Evolutionary conservation across 1,139 yeast species (phyloP).

Genomic region (Yamadazyma diospyri): DNA sequence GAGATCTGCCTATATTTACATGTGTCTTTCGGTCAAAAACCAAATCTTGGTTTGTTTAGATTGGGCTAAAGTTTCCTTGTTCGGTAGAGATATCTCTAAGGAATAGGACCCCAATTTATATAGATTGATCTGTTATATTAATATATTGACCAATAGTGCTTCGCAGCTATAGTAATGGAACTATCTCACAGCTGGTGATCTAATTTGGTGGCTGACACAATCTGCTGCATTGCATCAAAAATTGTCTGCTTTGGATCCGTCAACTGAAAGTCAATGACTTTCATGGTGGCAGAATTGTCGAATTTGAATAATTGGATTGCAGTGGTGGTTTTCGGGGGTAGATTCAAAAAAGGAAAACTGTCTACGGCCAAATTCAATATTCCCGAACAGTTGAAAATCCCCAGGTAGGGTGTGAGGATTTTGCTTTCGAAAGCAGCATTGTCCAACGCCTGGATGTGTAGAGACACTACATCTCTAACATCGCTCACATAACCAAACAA

Average conservation of each 20-base stretch:
- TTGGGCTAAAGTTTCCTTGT: conserved; percentile 81
- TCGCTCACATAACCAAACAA: conserved; percentile 30
- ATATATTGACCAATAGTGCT: too few species aligned
- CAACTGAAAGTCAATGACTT: conserved; percentile 25
- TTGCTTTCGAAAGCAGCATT: conserved; percentile 18
- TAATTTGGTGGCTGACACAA: conserved; percentile 14
- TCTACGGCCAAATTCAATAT: conserved; percentile 24
- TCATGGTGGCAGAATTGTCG: conserved; percentile 10
- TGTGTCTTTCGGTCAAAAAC: conserved; percentile 88
- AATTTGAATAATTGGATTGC: conserved; percentile 10
- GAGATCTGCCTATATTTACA: conserved; percentile 90
- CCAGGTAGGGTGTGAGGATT: conserved; percentile 36
- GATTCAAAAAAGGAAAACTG: conserved; percentile 8
- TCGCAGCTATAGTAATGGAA: too few species aligned
- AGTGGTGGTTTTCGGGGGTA: conserved; percentile 11
- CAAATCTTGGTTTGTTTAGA: conserved; percentile 81
- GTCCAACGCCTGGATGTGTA: conserved; percentile 39
- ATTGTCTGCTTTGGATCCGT: conserved; percentile 26
- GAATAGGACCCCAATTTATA: conserved; percentile 26
- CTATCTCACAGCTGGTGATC: too few species aligned
- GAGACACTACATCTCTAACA: conserved; percentile 51
- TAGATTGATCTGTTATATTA: background rate
- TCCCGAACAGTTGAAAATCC: conserved; percentile 33
- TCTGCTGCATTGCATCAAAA: conserved; percentile 35
- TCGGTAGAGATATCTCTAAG: conserved; percentile 82